Evolutionary conservation across 179 eudicot species (phyloP).

Genomic region (Beta macrorhiza): DNA sequence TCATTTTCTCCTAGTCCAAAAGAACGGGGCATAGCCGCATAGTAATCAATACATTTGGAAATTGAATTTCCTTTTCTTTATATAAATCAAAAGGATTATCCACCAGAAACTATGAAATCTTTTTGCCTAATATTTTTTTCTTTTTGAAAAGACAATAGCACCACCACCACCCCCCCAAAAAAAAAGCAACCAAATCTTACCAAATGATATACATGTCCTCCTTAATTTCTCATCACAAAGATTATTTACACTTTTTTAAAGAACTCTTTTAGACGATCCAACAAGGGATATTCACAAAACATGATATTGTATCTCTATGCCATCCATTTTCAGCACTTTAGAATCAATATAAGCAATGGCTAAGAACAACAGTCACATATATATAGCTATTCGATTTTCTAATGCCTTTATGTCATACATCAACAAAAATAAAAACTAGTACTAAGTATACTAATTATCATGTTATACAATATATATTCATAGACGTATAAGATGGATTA

Average conservation of each 20-base stretch:
- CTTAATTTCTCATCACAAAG: background rate
- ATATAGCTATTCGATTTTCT: background rate
- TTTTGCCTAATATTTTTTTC: no score
- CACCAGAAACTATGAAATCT: background rate
- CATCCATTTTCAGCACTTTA: background rate
- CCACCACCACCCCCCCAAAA: background rate
- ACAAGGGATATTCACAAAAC: constrained; percentile 16
- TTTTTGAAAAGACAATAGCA: no score
- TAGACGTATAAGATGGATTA: no score
- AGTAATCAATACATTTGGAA: background rate
- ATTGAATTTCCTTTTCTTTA: background rate
- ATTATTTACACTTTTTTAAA: background rate
- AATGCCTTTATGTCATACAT: background rate
- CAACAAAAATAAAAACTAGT: background rate
- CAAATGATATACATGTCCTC: background rate
- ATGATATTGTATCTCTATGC: constrained; percentile 2
- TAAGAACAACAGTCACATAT: background rate
- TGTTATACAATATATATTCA: no score
- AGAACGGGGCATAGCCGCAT: no score
- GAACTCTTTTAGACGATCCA: background rate
- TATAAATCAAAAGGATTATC: background rate
- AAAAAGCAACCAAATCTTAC: constrained; percentile 2
- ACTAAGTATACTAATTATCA: background rate
- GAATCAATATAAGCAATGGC: background rate
- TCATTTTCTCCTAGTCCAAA: no score